Evolutionary conservation across 345 rosid species (phyloP).

Genomic region (Moringa oleifera): DNA sequence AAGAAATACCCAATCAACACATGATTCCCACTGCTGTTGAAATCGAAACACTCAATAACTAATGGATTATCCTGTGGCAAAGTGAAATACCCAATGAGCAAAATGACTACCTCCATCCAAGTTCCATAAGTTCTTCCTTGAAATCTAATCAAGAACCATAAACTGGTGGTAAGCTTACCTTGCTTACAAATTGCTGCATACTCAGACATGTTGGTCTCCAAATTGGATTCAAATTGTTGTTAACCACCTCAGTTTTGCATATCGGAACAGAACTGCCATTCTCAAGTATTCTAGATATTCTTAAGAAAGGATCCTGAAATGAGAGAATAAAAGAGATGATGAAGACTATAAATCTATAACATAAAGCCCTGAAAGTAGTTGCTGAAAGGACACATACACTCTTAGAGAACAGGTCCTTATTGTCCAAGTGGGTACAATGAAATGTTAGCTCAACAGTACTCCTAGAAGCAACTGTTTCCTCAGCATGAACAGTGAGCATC

Average conservation of each 20-base stretch:
- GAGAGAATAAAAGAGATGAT: constrained; percentile 4
- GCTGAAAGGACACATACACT: constrained; percentile 44
- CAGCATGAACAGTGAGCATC: constrained; percentile 59
- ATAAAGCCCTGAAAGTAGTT: not conserved
- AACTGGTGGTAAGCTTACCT: constrained; percentile 39
- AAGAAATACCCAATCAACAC: constrained; percentile 56
- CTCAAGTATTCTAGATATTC: constrained; percentile 70
- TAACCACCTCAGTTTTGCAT: constrained; percentile 74
- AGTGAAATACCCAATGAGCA: not conserved
- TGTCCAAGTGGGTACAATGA: constrained; percentile 51
- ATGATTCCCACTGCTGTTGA: constrained; percentile 67
- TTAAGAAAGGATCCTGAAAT: constrained; percentile 74
- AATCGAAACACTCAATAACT: constrained; percentile 79
- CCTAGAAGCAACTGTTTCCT: constrained; percentile 63
- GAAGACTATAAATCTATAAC: not conserved
- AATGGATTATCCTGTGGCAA: constrained; percentile 63
- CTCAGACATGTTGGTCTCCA: constrained; percentile 63
- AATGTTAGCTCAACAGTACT: constrained; percentile 47
- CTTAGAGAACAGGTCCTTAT: constrained; percentile 70
- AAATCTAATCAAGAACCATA: not conserved
- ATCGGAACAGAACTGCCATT: constrained; percentile 47
- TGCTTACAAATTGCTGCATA: constrained; percentile 83
- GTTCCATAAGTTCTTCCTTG: not conserved
- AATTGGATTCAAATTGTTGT: constrained; percentile 66
- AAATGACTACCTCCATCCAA: not conserved